Conservation (phyloP, 768 basidiomycete species). For the Dendrothele bispora region DNA sequence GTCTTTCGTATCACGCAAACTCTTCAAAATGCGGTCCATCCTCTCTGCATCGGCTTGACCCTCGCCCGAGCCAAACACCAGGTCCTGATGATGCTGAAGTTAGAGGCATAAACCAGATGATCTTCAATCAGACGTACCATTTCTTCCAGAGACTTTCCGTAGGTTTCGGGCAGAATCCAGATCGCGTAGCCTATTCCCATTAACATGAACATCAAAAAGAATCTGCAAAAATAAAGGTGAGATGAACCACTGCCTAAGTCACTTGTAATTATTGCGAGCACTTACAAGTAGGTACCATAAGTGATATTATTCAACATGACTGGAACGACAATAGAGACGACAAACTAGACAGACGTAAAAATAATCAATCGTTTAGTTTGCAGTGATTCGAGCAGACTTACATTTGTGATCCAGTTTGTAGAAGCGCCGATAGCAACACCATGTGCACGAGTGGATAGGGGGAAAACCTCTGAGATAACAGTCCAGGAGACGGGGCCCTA, state of each 20-base stretch:
- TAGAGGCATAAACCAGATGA: neutral
- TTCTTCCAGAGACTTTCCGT: conserved; percentile 28
- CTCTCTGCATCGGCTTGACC: conserved; percentile 18
- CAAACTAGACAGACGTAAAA: conserved; percentile 20
- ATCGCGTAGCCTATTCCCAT: conserved; percentile 25
- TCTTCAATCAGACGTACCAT: conserved; percentile 17
- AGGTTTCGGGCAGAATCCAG: conserved; percentile 29
- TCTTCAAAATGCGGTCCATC: conserved; percentile 17
- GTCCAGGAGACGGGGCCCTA: conserved; percentile 20
- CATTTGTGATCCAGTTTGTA: conserved; percentile 39
- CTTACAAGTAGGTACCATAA: conserved; percentile 32
- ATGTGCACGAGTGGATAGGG: conserved; percentile 38
- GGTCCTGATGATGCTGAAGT: conserved; percentile 9
- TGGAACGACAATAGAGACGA: conserved; percentile 36
- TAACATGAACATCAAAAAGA: conserved; percentile 25
- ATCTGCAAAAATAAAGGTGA: conserved; percentile 3
- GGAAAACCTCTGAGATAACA: conserved; percentile 42
- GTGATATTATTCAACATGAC: conserved; percentile 32
- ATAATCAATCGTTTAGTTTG: neutral
- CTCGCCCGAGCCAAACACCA: conserved; percentile 19
- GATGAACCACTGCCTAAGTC: neutral
- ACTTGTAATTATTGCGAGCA: neutral
- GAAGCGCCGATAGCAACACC: conserved; percentile 43
- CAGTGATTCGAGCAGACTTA: neutral
- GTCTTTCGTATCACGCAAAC: conserved; percentile 5